Evolutionary conservation across 495 filamentous ascomycete species (phyloP).

Genomic region (Tuber indicum): DNA sequence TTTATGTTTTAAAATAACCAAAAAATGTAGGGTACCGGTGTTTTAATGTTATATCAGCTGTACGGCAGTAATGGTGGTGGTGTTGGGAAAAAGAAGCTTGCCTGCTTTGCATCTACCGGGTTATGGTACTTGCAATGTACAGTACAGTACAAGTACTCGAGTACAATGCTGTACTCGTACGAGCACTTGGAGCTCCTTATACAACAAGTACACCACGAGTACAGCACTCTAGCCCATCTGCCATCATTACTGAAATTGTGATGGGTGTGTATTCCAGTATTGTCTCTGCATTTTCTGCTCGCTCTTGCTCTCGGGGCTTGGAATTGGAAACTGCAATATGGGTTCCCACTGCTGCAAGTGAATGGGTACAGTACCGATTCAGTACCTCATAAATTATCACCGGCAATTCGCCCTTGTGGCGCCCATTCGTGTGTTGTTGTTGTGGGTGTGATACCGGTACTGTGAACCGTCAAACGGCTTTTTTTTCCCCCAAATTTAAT

Average conservation of each 20-base stretch:
- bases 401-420: not conserved
- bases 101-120: not conserved
- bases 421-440: not conserved
- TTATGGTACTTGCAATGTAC: not conserved
- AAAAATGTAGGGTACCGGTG: not conserved
- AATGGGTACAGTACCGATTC: not conserved
- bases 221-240: not conserved
- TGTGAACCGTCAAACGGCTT: not conserved
- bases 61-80: not conserved
- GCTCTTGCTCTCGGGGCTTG: not conserved
- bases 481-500: not conserved
- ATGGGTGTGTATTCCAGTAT: not conserved
- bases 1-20: not conserved
- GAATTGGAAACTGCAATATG: not conserved
- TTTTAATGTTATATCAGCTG: not conserved
- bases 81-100: not conserved
- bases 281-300: not conserved
- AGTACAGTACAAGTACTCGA: too few species aligned
- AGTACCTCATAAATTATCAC: not conserved
- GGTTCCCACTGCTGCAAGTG: not conserved
- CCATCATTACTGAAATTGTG: not conserved
- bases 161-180: not conserved
- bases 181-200: not conserved
- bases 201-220: not conserved
- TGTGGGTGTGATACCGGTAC: not conserved